Evolutionary conservation across 2,329 filamentous ascomycete species (phyloP), one percentile per base, ranked within the genome.

Genomic region (Tolypocladium nubicola): DNA sequence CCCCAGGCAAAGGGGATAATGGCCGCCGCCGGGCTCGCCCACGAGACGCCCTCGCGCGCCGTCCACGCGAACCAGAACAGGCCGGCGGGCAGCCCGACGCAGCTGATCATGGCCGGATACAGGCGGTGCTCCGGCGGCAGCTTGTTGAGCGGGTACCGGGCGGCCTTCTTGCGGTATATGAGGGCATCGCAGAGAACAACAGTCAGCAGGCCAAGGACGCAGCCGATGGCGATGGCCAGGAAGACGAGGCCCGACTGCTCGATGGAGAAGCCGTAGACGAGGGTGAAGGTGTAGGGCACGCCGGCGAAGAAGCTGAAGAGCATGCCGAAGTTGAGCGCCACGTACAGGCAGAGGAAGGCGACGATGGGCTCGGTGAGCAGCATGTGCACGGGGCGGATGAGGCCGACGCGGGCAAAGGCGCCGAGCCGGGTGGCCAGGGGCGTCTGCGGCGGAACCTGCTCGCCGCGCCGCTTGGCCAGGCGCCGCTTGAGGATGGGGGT

Each of bases 61-160:
- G 78, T 77, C 83, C 83, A 86, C 0, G 76, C 81, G 61, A 83
- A 83, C 80, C 82, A 83, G 63, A 85, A 84, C 11, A 86, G 65
- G 0, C 76, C 76, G 0, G 80, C 55, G 0, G 81, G 79, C 8
- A 84, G 66, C 0, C 78, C 76, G 16, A 81, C 49, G 58, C 79
- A 79, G 1, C 81, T 82, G 10, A 83, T 67, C 78, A 85, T 84
- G 19, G 81, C 80, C 1, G 77, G 75, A 58, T 83, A 80, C 13
- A 87, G 70, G 0, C 84, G 73, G 59, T 85, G 73, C 66, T 87
- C 83, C 0, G 83, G 82, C 0, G 75, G 74, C 0, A 77, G 72
- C 33, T 66, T 65, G 33, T 71, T 63, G 1, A 67, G 67, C 0
- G 71, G 70, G 47, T 68, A 70, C 2, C 62, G 66, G 1, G 64